Evolutionary conservation across 2,329 filamentous ascomycete species (phyloP), one percentile per base, ranked within the genome.

Genomic region (Colletotrichum sp.): DNA sequence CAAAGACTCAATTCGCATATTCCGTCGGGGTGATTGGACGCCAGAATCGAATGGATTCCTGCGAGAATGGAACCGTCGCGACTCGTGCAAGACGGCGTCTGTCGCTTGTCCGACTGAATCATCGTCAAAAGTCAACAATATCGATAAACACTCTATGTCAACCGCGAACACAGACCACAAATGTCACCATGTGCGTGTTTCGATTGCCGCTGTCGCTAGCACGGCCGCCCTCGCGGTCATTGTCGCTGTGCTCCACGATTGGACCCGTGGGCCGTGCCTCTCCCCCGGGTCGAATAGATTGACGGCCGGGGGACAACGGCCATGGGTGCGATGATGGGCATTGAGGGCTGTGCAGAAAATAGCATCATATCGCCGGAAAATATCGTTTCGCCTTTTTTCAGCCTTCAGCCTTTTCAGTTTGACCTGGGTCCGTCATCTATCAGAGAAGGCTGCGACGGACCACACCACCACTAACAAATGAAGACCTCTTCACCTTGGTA

Each of bases 131-230:
- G 16, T 39, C 15, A 72, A 28, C 36, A 26, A 63, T 34, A 62
- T 24, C 28, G 59, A 39, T 24, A 24, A 62, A 22, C 68, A 44
- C 34, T 52, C 34, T 26, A 66, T 64, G 60, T 66, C 69, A 65
- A 62, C 71, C 55, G 66, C 62, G 28, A 55, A 63, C 30, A 44
- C 24, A 63, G 63, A 64, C 63, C 63, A 13, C 39, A 34, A 39
- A 65, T 68, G 63, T 66, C 55, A 72, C 63, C 55, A n/a, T 59
- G 44, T 32, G n/a, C 36, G 34, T 75, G 73, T 73, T 75, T 75
- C 64, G 22, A 68, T 69, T 73, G 64, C 73, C 73, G 73, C 73
- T 75, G 73, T 68, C 70, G 26, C 60, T 68, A 22, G 39, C 62
- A 62, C 52, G n/a, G 64, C 70, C 73, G 73, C 70, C 73, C 64